Evolutionary conservation across 352 stramenopile genomes (phyloP).

Genomic region (Pythium myriotylum): DNA sequence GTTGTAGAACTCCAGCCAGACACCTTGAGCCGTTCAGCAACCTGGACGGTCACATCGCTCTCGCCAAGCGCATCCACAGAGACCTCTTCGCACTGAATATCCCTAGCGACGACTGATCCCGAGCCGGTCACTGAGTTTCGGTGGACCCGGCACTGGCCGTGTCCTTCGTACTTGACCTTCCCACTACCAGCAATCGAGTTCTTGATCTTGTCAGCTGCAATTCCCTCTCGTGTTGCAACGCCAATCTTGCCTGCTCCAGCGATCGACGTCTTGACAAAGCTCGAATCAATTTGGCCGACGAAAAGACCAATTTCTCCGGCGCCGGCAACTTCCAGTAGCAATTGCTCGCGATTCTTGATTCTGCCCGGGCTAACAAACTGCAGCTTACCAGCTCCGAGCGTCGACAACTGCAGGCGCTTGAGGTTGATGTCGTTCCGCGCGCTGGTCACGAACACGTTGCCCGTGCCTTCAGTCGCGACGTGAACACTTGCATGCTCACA

Average conservation of each 20-base stretch:
- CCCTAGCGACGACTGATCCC: neutral
- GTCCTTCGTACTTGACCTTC: constrained; percentile 3
- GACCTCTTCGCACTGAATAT: constrained; percentile 5
- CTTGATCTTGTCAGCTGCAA: constrained; percentile 13
- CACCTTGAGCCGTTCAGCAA: neutral
- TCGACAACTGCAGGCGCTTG: neutral
- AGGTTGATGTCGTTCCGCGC: constrained; percentile 2
- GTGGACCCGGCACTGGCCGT: constrained; percentile 12
- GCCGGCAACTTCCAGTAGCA: constrained; percentile 11
- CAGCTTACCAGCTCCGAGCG: neutral
- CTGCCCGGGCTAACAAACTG: constrained; percentile 2
- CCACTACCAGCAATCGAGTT: constrained; percentile 1
- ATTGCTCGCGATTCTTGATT: constrained; percentile 3
- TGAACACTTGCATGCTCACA: constrained; percentile 10
- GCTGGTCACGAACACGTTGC: neutral
- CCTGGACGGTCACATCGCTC: constrained; percentile 3
- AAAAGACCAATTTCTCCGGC: neutral
- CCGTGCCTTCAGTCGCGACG: constrained; percentile 5
- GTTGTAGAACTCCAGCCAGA: constrained; percentile 12
- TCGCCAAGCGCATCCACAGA: constrained; percentile 2
- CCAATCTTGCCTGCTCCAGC: constrained; percentile 4
- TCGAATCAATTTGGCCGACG: neutral
- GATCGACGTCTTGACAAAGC: constrained; percentile 14
- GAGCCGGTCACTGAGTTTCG: constrained; percentile 6
- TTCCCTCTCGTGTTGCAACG: neutral